phyloP scores from a whole-genome alignment of 176 grass and related monocot genomes.

The Eremochloa ophiuroides region DNA sequence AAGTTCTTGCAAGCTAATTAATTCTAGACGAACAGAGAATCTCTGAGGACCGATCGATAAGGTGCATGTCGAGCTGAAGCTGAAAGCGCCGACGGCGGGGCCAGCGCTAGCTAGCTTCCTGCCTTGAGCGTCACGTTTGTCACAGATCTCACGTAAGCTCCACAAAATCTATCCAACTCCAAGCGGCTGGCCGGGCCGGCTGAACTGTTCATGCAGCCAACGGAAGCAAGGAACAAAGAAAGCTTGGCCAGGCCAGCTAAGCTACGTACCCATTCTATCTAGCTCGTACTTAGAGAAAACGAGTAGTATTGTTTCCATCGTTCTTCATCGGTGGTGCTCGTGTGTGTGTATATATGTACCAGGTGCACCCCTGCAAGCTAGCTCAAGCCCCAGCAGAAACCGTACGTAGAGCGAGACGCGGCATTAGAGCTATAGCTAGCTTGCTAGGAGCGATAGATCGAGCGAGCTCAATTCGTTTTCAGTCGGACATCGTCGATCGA shows the following conservation, averaged over 20 bases:
- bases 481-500: neutral
- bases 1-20: constrained; percentile 2
- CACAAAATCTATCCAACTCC: neutral
- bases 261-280: too few relatives aligned
- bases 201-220: constrained; percentile 10
- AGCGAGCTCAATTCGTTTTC: neutral
- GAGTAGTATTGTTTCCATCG: neutral
- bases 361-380: neutral
- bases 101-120: constrained; percentile 19
- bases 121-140: constrained; percentile 67
- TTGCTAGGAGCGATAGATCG: neutral
- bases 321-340: neutral
- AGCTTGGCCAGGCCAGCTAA: neutral
- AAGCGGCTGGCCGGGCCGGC: neutral
- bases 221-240: constrained; percentile 86
- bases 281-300: neutral
- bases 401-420: neutral
- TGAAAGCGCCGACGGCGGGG: neutral
- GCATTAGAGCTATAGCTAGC: neutral
- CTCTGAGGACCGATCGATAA: neutral
- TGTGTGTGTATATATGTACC: constrained; percentile 31
- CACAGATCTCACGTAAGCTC: constrained; percentile 25
- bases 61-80: neutral
- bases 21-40: constrained; percentile 27
- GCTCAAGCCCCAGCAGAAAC: neutral